phyloP scores from a whole-genome alignment of 2,329 filamentous ascomycete species.

The Cladorrhinum sp. region DNA sequence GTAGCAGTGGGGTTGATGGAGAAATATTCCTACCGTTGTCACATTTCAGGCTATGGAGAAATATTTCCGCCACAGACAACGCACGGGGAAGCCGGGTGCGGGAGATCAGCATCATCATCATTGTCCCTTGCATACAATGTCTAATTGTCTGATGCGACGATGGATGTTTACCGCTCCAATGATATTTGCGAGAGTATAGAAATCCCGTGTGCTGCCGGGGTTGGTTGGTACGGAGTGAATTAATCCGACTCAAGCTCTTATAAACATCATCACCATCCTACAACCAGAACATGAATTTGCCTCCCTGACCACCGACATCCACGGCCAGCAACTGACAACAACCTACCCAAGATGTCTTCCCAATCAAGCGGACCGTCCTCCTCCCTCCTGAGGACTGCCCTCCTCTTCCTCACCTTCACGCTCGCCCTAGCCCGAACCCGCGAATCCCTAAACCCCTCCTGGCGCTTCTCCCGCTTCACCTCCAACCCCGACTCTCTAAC shows the following conservation, averaged over 20 bases:
- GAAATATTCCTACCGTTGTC: neutral
- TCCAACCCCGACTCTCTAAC: slow-evolving; percentile 19
- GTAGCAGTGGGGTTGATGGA: neutral
- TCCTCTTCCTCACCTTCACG: neutral
- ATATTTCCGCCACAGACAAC: neutral
- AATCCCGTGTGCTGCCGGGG: too few species aligned
- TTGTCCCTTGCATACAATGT: neutral
- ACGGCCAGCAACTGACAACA: neutral
- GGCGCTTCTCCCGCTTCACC: slow-evolving; percentile 23
- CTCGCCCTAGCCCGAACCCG: neutral
- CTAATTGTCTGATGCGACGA: neutral
- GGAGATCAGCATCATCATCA: neutral
- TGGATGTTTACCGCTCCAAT: neutral
- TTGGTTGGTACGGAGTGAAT: neutral
- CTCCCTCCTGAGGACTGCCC: neutral
- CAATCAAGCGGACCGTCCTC: too few species aligned
- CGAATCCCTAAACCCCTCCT: slow-evolving; percentile 22
- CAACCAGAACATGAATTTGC: too few species aligned
- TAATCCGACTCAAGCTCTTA: neutral
- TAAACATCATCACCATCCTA: neutral
- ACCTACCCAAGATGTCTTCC: neutral
- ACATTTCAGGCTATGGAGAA: neutral
- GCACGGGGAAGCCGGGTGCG: neutral
- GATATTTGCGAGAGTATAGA: neutral
- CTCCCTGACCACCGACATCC: neutral